These are phyloP conservation scores for Gossypium gossypioides DNA, from an alignment of 441 rosid species.

Conservation along the genomic window DNA sequence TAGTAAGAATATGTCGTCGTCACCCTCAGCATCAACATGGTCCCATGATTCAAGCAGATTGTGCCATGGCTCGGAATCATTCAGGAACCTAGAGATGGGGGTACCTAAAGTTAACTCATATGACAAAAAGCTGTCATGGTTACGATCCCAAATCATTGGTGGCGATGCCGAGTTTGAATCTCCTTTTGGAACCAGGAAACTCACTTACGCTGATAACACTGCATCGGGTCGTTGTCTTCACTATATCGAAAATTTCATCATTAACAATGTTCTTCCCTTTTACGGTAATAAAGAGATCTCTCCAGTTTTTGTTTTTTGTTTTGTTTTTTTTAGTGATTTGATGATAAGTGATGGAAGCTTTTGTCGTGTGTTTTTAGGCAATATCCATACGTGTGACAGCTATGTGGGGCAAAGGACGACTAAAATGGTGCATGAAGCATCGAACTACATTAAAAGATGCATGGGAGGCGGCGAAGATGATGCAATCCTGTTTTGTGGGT, in stretches of 20 bases:
- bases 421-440: slow-evolving; percentile 38
- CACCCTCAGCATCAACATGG: not conserved
- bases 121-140: slow-evolving; percentile 33
- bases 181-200: slow-evolving; percentile 36
- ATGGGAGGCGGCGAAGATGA: slow-evolving; percentile 40
- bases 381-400: slow-evolving; percentile 49
- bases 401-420: slow-evolving; percentile 40
- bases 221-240: slow-evolving; percentile 48
- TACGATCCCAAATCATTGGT: slow-evolving; percentile 45
- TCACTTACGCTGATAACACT: slow-evolving; percentile 50
- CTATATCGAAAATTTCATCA: slow-evolving; percentile 41
- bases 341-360: no score
- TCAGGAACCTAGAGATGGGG: slow-evolving; percentile 25
- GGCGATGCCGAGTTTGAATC: slow-evolving; percentile 28
- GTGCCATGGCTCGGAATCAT: slow-evolving; percentile 17
- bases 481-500: slow-evolving; percentile 48
- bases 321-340: not conserved
- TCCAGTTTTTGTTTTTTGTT: not conserved
- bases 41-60: slow-evolving; percentile 15
- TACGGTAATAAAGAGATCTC: slow-evolving; percentile 26
- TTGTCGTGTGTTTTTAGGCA: slow-evolving; percentile 24
- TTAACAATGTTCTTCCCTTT: slow-evolving; percentile 38
- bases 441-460: slow-evolving; percentile 37
- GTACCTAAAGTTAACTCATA: slow-evolving; percentile 10
- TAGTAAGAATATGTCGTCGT: not conserved